These are phyloP conservation scores for Ilex aquifolium DNA, from an alignment of 257 asterid genomes.

Conservation along the genomic window DNA sequence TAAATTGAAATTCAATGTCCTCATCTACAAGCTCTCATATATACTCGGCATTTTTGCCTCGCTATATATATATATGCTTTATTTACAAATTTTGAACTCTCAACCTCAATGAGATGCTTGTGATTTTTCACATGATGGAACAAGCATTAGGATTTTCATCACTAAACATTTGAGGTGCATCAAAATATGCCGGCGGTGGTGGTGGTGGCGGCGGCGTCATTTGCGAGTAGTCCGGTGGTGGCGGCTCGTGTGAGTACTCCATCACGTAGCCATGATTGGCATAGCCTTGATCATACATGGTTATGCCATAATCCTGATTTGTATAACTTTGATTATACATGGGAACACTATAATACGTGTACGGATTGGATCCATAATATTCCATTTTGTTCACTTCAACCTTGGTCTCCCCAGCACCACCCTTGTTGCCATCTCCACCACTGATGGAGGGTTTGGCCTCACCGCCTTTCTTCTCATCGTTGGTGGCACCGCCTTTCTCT, in stretches of 20 bases:
- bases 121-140: constrained; percentile 55
- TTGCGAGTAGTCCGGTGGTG: no score
- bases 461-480: constrained; percentile 1
- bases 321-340: no score
- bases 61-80: not conserved
- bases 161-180: constrained; percentile 45
- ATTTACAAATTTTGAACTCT: constrained; percentile 32
- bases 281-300: no score
- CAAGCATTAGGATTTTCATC: constrained; percentile 92
- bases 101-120: not conserved
- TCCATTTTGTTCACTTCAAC: no score
- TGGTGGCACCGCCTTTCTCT: not conserved
- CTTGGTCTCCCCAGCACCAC: not conserved
- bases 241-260: no score
- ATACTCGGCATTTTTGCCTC: not conserved
- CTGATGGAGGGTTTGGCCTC: constrained; percentile 12
- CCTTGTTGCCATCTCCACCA: constrained; percentile 24
- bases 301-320: no score
- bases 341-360: no score
- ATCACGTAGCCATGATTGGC: no score
- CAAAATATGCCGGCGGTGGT: no score
- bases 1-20: constrained; percentile 10
- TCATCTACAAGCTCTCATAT: constrained; percentile 1
- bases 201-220: no score
- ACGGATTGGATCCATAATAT: no score